Evolutionary conservation across 192 early-diverging fungal species (phyloP).

Genomic region (Coemansia asiatica): DNA sequence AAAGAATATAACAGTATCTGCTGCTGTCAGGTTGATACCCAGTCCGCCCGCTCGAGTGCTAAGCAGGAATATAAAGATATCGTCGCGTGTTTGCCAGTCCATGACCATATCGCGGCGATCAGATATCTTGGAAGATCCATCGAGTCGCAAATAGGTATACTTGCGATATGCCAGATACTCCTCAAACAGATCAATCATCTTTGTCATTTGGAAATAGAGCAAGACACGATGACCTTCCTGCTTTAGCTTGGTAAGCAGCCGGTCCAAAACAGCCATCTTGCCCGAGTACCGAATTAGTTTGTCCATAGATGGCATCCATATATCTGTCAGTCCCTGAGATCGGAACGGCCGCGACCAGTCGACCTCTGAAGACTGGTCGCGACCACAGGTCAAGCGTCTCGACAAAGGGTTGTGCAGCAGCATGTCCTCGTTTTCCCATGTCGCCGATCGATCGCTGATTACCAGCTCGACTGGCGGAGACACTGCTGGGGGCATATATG

Average conservation of each 20-base stretch:
- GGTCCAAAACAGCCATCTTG: slow-evolving; percentile 72
- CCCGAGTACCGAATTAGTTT: slow-evolving; percentile 79
- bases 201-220: slow-evolving; percentile 89
- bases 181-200: slow-evolving; percentile 86
- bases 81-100: slow-evolving; percentile 86
- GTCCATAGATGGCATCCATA: slow-evolving; percentile 73
- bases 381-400: slow-evolving; percentile 30
- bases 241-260: slow-evolving; percentile 69
- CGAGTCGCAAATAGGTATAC: slow-evolving; percentile 84
- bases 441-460: slow-evolving; percentile 64
- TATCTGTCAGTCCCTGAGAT: slow-evolving; percentile 61
- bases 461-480: slow-evolving; percentile 65
- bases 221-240: slow-evolving; percentile 76
- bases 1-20: slow-evolving; percentile 86
- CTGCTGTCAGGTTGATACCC: slow-evolving; percentile 88
- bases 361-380: background rate
- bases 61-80: slow-evolving; percentile 84
- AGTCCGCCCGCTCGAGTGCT: slow-evolving; percentile 84
- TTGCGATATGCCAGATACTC: slow-evolving; percentile 84
- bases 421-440: slow-evolving; percentile 54
- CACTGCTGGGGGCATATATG: slow-evolving; percentile 58
- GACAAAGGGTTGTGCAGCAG: slow-evolving; percentile 34
- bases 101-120: slow-evolving; percentile 90
- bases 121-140: slow-evolving; percentile 82
- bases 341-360: slow-evolving; percentile 48